These are phyloP conservation scores for Pelargonium cotyledonis DNA, from an alignment of 441 rosid genomes.

Conservation along the genomic window DNA sequence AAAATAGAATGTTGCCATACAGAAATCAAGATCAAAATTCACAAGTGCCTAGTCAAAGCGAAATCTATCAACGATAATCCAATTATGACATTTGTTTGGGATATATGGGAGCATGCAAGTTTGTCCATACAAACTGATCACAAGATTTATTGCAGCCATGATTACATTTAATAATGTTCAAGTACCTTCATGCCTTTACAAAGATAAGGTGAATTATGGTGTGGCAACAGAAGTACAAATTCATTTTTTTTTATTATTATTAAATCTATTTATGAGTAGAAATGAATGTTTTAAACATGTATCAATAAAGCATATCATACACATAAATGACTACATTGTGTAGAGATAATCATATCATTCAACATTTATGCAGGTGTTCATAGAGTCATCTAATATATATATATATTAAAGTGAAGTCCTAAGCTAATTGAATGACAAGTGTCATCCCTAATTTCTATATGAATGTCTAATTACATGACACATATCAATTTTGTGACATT, in stretches of 20 bases:
- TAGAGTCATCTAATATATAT: too few relatives aligned
- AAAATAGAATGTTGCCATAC: background rate
- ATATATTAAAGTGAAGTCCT: too few relatives aligned
- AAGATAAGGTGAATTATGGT: background rate
- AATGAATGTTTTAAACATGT: too few relatives aligned
- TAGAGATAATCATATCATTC: background rate
- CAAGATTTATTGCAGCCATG: background rate
- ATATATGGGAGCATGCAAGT: background rate
- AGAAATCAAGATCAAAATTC: background rate
- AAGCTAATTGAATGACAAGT: too few relatives aligned
- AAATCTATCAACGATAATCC: background rate
- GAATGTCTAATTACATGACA: too few relatives aligned
- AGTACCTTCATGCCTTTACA: background rate
- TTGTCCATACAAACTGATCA: background rate
- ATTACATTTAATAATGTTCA: background rate
- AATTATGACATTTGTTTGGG: background rate
- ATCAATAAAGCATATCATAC: background rate
- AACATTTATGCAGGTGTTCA: background rate
- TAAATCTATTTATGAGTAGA: too few relatives aligned
- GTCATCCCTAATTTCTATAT: too few relatives aligned
- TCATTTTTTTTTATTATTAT: too few relatives aligned
- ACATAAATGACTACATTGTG: background rate
- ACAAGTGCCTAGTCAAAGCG: background rate
- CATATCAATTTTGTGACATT: too few relatives aligned
- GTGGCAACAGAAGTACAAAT: too few relatives aligned